A percentile compares a stretch with the other conserved stretches of the same genome.
phyloP scores from a whole-genome alignment of 108 stramenopile genomes.

The Seminavis robusta region DNA sequence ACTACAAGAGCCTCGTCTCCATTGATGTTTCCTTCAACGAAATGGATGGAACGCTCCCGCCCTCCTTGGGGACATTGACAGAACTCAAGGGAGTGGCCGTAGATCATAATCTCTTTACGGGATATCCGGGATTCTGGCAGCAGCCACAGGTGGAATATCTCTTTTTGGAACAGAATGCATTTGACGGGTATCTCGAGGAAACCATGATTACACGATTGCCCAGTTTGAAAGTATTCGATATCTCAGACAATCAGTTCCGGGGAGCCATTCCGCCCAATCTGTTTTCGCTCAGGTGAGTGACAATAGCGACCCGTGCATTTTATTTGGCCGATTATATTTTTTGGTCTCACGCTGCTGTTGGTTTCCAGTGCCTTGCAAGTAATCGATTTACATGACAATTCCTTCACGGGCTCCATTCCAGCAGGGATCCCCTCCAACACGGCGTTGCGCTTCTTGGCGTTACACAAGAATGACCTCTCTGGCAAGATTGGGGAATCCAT shows the following conservation, averaged over 20 bases:
- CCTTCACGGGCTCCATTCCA: background rate
- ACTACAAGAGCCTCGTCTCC: no score
- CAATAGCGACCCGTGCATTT: no score
- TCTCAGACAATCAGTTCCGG: constrained; percentile 11
- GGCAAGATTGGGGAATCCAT: constrained; percentile 39
- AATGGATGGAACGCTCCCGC: no score
- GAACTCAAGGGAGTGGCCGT: constrained; percentile 11
- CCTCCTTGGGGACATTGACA: no score
- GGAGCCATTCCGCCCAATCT: constrained; percentile 27
- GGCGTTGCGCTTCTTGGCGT: constrained; percentile 19
- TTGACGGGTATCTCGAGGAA: constrained; percentile 6
- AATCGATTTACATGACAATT: constrained; percentile 2
- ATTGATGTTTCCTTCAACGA: no score
- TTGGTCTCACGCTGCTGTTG: no score
- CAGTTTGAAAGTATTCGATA: constrained; percentile 2
- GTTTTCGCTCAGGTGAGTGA: no score
- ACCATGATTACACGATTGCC: constrained; percentile 2
- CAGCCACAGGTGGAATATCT: constrained; percentile 12
- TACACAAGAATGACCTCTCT: constrained; percentile 39
- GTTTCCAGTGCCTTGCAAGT: background rate
- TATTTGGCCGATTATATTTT: no score
- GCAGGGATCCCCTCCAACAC: background rate
- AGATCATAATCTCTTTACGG: constrained; percentile 29
- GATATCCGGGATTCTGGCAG: constrained; percentile 17
- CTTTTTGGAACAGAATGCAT: constrained; percentile 17